Percentiles rank a stretch among this genome's conserved stretches.
These are phyloP conservation scores for Mycena chlorophos DNA, from an alignment of 768 basidiomycete genomes.

Conservation along the genomic window DNA sequence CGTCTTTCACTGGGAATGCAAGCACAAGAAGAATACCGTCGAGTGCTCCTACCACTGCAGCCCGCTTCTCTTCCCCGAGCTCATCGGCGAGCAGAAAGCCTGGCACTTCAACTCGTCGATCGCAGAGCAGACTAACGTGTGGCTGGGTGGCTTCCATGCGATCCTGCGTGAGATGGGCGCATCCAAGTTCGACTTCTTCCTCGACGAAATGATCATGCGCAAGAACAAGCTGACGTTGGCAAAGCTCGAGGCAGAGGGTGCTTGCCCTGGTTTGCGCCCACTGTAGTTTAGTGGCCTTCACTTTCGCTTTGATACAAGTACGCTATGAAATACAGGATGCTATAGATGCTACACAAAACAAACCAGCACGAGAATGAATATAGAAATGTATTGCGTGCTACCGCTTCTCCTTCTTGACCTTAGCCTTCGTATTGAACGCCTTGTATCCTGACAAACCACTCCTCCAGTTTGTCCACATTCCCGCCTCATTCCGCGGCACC, in stretches of 20 bases:
- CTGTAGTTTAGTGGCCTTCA: too few species aligned
- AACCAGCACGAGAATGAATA: not conserved
- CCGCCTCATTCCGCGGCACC: not conserved
- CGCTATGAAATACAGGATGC: not conserved
- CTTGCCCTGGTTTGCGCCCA: not conserved
- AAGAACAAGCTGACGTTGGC: too few species aligned
- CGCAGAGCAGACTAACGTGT: slow-evolving; percentile 34
- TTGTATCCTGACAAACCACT: not conserved
- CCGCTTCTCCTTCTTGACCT: not conserved
- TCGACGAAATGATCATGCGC: slow-evolving; percentile 4
- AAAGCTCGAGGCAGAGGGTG: not conserved
- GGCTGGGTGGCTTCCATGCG: slow-evolving; percentile 30
- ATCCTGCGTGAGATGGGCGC: slow-evolving; percentile 27
- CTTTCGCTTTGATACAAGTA: too few species aligned
- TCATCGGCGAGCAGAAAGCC: slow-evolving; percentile 16
- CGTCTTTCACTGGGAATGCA: slow-evolving; percentile 39
- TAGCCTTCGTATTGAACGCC: not conserved
- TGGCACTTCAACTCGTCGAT: slow-evolving; percentile 36
- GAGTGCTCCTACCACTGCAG: slow-evolving; percentile 11
- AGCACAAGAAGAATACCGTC: slow-evolving; percentile 31
- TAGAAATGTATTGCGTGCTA: not conserved
- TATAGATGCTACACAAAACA: not conserved
- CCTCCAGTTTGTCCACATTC: slow-evolving; percentile 5
- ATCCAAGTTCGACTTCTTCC: slow-evolving; percentile 20
- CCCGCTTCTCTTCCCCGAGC: slow-evolving; percentile 24